Percentiles rank a stretch among this genome's conserved stretches.
These are phyloP conservation scores for Chlorella sp. DNA, from an alignment of 139 green algal species.

Conservation along the genomic window DNA sequence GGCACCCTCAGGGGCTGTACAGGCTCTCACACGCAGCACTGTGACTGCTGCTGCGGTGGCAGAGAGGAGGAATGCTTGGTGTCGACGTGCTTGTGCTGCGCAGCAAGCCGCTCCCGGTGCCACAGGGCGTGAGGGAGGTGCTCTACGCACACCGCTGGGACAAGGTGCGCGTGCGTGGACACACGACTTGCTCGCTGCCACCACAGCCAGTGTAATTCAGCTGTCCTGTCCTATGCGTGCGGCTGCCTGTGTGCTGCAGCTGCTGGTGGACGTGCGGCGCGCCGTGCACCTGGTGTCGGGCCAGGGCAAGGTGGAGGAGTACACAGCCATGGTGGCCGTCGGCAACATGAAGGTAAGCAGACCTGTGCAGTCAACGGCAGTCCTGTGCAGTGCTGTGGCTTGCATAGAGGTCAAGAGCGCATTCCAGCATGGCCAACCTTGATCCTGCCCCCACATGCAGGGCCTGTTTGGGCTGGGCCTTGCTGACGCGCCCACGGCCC, in stretches of 20 bases:
- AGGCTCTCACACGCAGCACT: no score
- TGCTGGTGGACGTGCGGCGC: constrained; percentile 31
- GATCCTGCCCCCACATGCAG: constrained; percentile 2
- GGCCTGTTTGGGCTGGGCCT: constrained; percentile 34
- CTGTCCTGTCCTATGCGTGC: neutral
- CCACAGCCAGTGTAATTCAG: neutral
- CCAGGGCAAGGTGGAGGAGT: constrained; percentile 18
- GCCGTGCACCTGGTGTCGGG: neutral
- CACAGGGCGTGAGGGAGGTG: constrained; percentile 17
- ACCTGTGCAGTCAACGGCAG: neutral
- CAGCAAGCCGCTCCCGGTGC: constrained; percentile 10
- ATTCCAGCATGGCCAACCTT: neutral
- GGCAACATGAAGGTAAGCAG: constrained; percentile 35
- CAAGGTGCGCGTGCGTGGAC: constrained; percentile 15
- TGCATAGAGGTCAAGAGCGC: neutral
- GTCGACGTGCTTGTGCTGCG: no score
- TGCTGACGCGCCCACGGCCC: constrained; percentile 14
- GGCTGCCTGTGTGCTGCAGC: neutral
- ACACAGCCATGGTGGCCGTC: constrained; percentile 37
- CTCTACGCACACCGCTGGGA: constrained; percentile 35
- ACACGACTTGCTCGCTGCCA: neutral
- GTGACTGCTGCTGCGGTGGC: no score
- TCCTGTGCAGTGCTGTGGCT: neutral
- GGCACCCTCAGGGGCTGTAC: no score
- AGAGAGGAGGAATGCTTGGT: no score